Percentiles rank a stretch among this genome's conserved stretches.
phyloP scores from a whole-genome alignment of 352 stramenopile genomes.

The Lagenidium giganteum region DNA sequence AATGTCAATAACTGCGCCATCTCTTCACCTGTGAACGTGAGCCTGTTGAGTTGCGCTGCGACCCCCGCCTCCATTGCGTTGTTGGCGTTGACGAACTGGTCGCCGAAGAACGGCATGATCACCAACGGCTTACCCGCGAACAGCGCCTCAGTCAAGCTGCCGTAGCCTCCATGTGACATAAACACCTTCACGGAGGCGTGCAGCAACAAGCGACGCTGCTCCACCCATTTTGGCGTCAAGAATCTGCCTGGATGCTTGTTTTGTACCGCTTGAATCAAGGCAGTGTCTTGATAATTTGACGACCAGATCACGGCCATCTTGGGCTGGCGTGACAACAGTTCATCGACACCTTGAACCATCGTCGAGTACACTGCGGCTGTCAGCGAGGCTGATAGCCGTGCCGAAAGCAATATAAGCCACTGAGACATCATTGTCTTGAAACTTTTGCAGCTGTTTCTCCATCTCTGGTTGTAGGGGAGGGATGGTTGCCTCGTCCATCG shows the following conservation, averaged over 20 bases:
- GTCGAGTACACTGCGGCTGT: constrained; percentile 15
- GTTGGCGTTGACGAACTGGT: constrained; percentile 18
- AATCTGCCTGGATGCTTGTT: constrained; percentile 14
- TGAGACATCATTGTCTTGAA: constrained; percentile 3
- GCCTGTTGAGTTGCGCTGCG: constrained; percentile 16
- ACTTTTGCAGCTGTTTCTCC: constrained; percentile 8
- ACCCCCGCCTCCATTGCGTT: constrained; percentile 17
- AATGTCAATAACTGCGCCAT: constrained; percentile 15
- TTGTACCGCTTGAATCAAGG: too few species aligned
- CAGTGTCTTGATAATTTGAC: constrained; percentile 15
- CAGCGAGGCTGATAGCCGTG: constrained; percentile 16
- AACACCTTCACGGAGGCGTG: constrained; percentile 19
- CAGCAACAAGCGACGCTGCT: constrained; percentile 16
- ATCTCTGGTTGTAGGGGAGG: constrained; percentile 15
- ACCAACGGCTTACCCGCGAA: constrained; percentile 19
- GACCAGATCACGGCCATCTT: constrained; percentile 18
- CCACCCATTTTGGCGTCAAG: constrained; percentile 16
- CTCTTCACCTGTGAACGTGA: constrained; percentile 17
- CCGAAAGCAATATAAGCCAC: constrained; percentile 17
- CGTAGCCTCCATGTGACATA: constrained; percentile 18
- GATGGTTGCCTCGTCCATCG: constrained; percentile 18
- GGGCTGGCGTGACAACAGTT: constrained; percentile 3
- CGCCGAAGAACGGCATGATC: constrained; percentile 18
- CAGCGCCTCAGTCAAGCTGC: constrained; percentile 15
- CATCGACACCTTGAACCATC: constrained; percentile 13